phyloP scores from a whole-genome alignment of 2,329 filamentous ascomycete species.

The Diaporthe capsici region DNA sequence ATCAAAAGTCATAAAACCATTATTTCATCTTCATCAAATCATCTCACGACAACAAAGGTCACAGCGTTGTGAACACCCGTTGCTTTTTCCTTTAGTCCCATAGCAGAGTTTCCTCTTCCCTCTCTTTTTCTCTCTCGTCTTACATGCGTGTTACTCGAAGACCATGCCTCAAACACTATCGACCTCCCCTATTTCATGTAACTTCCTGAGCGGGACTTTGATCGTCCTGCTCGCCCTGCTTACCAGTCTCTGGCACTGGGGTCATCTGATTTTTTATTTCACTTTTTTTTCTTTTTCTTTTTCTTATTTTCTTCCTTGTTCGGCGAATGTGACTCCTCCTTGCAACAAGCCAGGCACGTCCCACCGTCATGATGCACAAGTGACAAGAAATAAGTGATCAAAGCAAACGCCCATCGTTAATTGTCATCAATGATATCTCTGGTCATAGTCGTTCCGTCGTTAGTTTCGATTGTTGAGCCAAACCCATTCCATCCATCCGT shows the following conservation, averaged over 20 bases:
- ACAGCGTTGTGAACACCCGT: background rate
- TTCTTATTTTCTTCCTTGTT: background rate
- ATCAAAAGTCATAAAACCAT: background rate
- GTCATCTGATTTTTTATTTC: background rate
- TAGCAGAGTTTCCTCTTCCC: too few relatives aligned
- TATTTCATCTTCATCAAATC: background rate
- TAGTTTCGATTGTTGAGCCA: constrained; percentile 36
- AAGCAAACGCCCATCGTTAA: constrained; percentile 40
- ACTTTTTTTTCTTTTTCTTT: background rate
- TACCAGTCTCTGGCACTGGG: background rate
- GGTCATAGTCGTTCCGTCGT: constrained; percentile 40
- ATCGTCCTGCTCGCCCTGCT: background rate
- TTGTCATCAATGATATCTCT: constrained; percentile 42
- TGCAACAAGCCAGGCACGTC: background rate
- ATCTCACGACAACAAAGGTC: background rate
- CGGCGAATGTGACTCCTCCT: background rate
- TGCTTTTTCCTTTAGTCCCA: background rate
- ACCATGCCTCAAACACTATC: background rate
- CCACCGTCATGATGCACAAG: constrained; percentile 19
- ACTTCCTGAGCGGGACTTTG: background rate
- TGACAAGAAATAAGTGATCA: constrained; percentile 10
- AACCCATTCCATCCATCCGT: constrained; percentile 30
- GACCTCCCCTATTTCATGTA: background rate
- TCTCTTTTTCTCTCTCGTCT: background rate
- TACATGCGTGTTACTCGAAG: background rate